Evolutionary conservation across 2,329 filamentous ascomycete species (phyloP).

Genomic region (Neonectria punicea): DNA sequence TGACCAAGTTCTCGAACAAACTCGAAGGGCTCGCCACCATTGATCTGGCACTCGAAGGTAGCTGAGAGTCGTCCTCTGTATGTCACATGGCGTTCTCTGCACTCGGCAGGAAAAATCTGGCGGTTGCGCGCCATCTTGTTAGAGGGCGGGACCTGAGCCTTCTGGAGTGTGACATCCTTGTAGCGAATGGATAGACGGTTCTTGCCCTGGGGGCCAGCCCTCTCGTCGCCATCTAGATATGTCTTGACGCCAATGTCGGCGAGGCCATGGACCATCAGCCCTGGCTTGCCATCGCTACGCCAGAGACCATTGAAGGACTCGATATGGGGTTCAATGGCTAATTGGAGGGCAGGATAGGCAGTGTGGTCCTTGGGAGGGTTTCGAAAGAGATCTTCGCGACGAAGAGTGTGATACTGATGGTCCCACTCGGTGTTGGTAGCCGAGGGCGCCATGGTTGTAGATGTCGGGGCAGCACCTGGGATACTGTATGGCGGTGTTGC

Average conservation of each 20-base stretch:
- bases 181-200: conserved; percentile 84
- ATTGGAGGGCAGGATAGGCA: conserved; percentile 87
- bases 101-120: conserved; percentile 91
- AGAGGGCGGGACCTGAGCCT: conserved; percentile 78
- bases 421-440: conserved; percentile 80
- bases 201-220: conserved; percentile 65
- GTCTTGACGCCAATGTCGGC: conserved; percentile 91
- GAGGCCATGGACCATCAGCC: conserved; percentile 76
- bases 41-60: conserved; percentile 86
- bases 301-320: conserved; percentile 96
- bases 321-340: conserved; percentile 90
- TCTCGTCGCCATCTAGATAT: conserved; percentile 84
- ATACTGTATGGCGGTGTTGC: conserved; percentile 10
- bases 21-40: conserved; percentile 85
- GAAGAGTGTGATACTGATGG: conserved; percentile 84
- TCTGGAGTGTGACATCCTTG: conserved; percentile 84
- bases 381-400: conserved; percentile 88
- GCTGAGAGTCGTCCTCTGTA: conserved; percentile 89
- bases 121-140: conserved; percentile 89
- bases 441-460: conserved; percentile 62
- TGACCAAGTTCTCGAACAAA: conserved; percentile 87
- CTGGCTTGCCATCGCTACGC: conserved; percentile 69
- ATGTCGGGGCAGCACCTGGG: conserved; percentile 20
- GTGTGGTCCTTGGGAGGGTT: conserved; percentile 88
- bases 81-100: conserved; percentile 90